Evolutionary conservation across 73 alveolate species (phyloP).

Genomic region (Stentor coeruleus): DNA sequence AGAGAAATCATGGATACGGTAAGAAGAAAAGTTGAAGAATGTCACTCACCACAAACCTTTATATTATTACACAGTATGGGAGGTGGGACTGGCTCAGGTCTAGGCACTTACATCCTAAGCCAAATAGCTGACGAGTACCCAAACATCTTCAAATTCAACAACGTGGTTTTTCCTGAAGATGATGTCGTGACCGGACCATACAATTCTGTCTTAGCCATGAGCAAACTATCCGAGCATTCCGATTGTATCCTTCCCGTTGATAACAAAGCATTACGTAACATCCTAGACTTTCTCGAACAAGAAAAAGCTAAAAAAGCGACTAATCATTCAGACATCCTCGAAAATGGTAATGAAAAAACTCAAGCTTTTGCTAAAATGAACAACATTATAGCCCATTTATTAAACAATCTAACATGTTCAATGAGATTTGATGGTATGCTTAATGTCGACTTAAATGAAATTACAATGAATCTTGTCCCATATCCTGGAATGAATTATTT

Average conservation of each 20-base stretch:
- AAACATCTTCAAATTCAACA: constrained; percentile 88
- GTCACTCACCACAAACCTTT: constrained; percentile 98
- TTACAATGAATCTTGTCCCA: constrained; percentile 99
- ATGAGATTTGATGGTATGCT: constrained; percentile 99
- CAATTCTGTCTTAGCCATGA: constrained; percentile 92
- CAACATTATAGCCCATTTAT: constrained; percentile 90
- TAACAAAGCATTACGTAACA: constrained; percentile 77
- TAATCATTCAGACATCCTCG: constrained; percentile 38
- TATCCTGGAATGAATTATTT: constrained; percentile 97
- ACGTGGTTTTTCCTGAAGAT: constrained; percentile 99
- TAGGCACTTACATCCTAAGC: constrained; percentile 92
- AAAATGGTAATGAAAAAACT: constrained; percentile 47
- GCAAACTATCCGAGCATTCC: constrained; percentile 82
- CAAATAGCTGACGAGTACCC: constrained; percentile 41
- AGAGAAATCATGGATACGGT: constrained; percentile 89
- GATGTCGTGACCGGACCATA: constrained; percentile 99
- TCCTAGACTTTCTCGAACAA: constrained; percentile 30
- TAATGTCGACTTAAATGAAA: constrained; percentile 97
- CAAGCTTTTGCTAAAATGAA: constrained; percentile 96
- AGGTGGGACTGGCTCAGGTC: constrained; percentile 99
- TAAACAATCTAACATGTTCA: constrained; percentile 96
- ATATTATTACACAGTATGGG: constrained; percentile 97
- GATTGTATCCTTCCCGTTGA: constrained; percentile 69
- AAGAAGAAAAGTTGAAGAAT: constrained; percentile 91
- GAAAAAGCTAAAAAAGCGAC: constrained; percentile 60